Conservation (phyloP, 345 rosid genomes). For the Euphorbia lathyris region DNA sequence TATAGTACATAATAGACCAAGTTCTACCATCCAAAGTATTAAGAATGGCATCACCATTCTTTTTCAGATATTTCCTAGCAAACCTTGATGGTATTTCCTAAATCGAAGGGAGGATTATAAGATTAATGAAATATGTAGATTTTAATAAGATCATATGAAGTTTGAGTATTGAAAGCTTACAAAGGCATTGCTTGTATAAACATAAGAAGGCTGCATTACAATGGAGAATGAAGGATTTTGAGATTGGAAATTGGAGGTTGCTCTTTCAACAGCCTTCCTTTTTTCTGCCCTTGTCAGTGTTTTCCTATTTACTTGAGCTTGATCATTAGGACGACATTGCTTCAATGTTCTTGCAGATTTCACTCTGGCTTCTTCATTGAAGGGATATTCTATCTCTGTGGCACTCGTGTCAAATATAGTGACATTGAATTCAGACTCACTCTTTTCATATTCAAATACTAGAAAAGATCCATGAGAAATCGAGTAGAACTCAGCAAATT, state of each 20-base stretch:
- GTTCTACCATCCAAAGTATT: not conserved
- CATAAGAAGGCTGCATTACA: not conserved
- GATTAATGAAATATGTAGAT: too few species aligned
- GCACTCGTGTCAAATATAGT: conserved; percentile 12
- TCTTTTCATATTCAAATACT: conserved; percentile 7
- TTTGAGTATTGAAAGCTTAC: not conserved
- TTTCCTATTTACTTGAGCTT: too few species aligned
- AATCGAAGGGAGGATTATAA: not conserved
- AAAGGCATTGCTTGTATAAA: not conserved
- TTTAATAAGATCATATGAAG: not conserved
- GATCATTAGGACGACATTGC: too few species aligned
- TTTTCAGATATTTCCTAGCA: not conserved
- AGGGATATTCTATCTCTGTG: conserved; percentile 5
- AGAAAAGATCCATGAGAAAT: not conserved
- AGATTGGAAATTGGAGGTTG: not conserved
- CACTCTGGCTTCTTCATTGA: not conserved
- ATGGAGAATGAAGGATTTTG: conserved; percentile 2
- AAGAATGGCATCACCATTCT: not conserved
- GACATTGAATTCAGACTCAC: conserved; percentile 1
- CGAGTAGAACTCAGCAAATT: conserved; percentile 8
- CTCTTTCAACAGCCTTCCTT: not conserved
- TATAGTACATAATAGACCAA: not conserved
- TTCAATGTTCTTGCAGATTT: too few species aligned
- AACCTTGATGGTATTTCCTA: not conserved
- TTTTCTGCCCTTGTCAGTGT: not conserved